Percentiles rank a stretch among this genome's conserved stretches.
Evolutionary conservation across 2,329 filamentous ascomycete genomes (phyloP).

Genomic region (Colletotrichum paranaense): DNA sequence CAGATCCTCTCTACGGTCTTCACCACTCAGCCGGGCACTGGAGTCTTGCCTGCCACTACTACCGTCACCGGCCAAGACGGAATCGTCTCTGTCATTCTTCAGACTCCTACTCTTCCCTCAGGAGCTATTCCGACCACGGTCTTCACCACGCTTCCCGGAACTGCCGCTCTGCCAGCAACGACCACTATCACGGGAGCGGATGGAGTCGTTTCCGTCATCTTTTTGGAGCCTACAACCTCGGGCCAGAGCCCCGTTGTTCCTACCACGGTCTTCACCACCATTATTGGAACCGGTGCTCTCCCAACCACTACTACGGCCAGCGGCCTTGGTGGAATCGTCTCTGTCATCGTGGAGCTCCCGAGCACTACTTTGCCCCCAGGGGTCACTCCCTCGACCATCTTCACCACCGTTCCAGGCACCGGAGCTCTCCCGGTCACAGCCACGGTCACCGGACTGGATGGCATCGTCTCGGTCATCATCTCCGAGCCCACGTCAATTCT

Average conservation of each 20-base stretch:
- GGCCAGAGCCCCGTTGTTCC: background rate
- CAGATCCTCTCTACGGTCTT: background rate
- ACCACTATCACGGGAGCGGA: background rate
- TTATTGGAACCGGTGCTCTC: background rate
- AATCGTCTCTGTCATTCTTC: background rate
- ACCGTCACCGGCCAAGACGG: constrained; percentile 1
- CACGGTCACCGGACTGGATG: constrained; percentile 8
- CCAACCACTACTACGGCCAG: background rate
- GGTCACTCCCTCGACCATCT: constrained; percentile 6
- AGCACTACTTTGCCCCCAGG: background rate
- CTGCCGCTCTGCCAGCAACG: background rate
- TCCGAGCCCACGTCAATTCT: constrained; percentile 9
- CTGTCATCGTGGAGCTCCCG: constrained; percentile 3
- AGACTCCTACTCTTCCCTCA: background rate
- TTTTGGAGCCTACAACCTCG: background rate
- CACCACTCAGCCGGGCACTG: constrained; percentile 1
- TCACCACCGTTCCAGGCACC: constrained; percentile 18
- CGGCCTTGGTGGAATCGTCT: constrained; percentile 1
- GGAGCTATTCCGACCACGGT: background rate
- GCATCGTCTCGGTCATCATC: constrained; percentile 17
- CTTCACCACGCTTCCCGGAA: background rate
- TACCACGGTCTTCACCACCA: constrained; percentile 4
- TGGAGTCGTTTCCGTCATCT: constrained; percentile 3
- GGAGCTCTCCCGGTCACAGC: background rate
- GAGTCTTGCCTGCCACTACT: background rate